phyloP scores from a whole-genome alignment of 2,329 filamentous ascomycete species.

The Madurella mycetomatis region DNA sequence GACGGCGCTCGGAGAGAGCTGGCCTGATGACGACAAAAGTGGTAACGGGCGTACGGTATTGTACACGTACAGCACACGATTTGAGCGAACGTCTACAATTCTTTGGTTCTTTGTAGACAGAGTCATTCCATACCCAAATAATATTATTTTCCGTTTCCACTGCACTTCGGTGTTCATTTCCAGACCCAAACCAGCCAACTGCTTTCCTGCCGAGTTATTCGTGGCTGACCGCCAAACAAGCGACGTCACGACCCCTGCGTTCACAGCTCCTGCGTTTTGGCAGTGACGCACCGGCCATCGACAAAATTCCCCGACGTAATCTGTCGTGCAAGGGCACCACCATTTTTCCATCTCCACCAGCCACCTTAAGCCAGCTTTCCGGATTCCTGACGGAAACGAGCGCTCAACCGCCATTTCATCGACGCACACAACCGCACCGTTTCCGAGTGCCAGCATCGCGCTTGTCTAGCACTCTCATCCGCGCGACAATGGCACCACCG shows the following conservation, averaged over 20 bases:
- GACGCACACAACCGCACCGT: constrained; percentile 2
- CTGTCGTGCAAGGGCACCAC: constrained; percentile 1
- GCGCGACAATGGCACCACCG: constrained; percentile 62
- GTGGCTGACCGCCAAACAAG: background rate
- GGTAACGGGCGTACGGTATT: no score
- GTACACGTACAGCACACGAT: constrained; percentile 5
- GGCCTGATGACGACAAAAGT: constrained; percentile 22
- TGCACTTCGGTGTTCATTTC: no score
- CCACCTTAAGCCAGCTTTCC: constrained; percentile 14
- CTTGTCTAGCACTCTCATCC: background rate
- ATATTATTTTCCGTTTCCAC: no score
- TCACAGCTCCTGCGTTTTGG: constrained; percentile 1
- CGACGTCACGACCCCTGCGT: constrained; percentile 14
- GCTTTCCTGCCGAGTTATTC: background rate
- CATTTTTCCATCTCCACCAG: constrained; percentile 20
- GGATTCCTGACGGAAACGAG: constrained; percentile 1
- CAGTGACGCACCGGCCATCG: constrained; percentile 21
- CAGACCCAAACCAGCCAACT: background rate
- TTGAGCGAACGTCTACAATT: background rate
- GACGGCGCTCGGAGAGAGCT: no score
- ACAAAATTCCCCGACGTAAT: constrained; percentile 14
- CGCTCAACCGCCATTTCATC: constrained; percentile 1
- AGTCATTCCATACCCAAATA: background rate
- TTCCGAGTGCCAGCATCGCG: background rate
- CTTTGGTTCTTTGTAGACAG: background rate